These are phyloP conservation scores for Salvia splendens DNA, from an alignment of 257 asterid species.

Conservation along the genomic window DNA sequence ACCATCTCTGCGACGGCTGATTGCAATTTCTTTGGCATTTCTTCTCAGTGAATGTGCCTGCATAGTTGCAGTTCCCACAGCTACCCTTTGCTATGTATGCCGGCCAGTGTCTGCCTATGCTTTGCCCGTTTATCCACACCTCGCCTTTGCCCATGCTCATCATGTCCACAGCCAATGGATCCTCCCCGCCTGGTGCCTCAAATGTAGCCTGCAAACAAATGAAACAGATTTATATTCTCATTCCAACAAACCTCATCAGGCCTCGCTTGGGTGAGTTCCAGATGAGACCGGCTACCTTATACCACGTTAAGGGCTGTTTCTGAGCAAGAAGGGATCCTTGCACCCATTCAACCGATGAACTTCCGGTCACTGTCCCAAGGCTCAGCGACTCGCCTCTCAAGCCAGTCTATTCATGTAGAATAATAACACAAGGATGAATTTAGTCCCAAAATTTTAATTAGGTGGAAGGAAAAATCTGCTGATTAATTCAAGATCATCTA, in stretches of 20 bases:
- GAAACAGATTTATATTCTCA: background rate
- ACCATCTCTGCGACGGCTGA: conserved; percentile 96
- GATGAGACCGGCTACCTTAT: conserved; percentile 61
- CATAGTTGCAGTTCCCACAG: conserved; percentile 70
- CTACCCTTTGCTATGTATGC: conserved; percentile 70
- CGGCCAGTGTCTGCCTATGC: conserved; percentile 95
- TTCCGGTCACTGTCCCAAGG: conserved; percentile 57
- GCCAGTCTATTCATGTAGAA: conserved; percentile 57
- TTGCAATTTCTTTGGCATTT: conserved; percentile 79
- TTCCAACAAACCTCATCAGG: background rate
- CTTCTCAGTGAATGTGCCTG: conserved; percentile 67
- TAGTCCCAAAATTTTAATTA: background rate
- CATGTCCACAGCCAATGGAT: conserved; percentile 85
- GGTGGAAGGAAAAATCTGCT: background rate
- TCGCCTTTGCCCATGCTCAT: conserved; percentile 91
- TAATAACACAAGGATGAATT: background rate
- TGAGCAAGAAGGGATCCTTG: conserved; percentile 59
- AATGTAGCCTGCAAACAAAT: conserved; percentile 55
- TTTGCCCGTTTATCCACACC: conserved; percentile 85
- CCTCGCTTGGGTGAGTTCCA: background rate
- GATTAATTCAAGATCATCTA: background rate
- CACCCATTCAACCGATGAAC: conserved; percentile 76
- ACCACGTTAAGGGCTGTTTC: conserved; percentile 93
- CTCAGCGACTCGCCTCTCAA: conserved; percentile 68
- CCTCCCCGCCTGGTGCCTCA: conserved; percentile 72